phyloP scores from a whole-genome alignment of 2,329 filamentous ascomycete genomes.

The Penicillium sumatraense region DNA sequence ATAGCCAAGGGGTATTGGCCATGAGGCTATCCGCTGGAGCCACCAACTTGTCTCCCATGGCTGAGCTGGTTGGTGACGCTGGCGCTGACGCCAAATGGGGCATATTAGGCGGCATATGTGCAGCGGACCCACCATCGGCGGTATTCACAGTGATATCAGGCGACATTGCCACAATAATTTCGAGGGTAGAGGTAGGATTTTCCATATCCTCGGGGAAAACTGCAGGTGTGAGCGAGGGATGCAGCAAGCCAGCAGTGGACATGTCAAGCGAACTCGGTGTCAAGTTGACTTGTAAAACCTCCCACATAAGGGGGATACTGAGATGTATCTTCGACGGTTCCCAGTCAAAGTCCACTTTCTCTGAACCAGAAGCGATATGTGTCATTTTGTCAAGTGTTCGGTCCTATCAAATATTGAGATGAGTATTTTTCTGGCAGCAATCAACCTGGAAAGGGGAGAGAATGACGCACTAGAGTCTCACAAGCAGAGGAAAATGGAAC shows the following conservation, averaged over 20 bases:
- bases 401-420: constrained; percentile 42
- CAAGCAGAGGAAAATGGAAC: constrained; percentile 54
- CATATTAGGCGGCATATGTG: constrained; percentile 43
- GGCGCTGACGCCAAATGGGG: constrained; percentile 19
- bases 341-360: constrained; percentile 57
- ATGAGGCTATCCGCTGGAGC: constrained; percentile 40
- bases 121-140: constrained; percentile 56
- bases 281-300: constrained; percentile 56
- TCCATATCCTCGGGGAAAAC: constrained; percentile 36
- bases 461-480: constrained; percentile 48
- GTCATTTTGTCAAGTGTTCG: constrained; percentile 55
- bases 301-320: constrained; percentile 59
- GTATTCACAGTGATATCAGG: constrained; percentile 59
- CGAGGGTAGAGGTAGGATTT: constrained; percentile 44
- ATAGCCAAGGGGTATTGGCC: constrained; percentile 42
- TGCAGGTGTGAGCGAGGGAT: constrained; percentile 46
- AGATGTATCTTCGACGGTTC: constrained; percentile 59
- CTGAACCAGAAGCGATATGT: constrained; percentile 54
- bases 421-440: neutral
- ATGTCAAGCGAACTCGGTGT: constrained; percentile 42
- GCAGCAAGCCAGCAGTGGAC: constrained; percentile 47
- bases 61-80: constrained; percentile 10
- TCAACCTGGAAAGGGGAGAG: neutral
- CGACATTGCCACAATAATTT: constrained; percentile 58
- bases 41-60: constrained; percentile 30